Percentiles rank a stretch among this genome's conserved stretches.
Evolutionary conservation across 2,329 filamentous ascomycete species (phyloP).

Genomic region (Tolypocladium endophyticum): DNA sequence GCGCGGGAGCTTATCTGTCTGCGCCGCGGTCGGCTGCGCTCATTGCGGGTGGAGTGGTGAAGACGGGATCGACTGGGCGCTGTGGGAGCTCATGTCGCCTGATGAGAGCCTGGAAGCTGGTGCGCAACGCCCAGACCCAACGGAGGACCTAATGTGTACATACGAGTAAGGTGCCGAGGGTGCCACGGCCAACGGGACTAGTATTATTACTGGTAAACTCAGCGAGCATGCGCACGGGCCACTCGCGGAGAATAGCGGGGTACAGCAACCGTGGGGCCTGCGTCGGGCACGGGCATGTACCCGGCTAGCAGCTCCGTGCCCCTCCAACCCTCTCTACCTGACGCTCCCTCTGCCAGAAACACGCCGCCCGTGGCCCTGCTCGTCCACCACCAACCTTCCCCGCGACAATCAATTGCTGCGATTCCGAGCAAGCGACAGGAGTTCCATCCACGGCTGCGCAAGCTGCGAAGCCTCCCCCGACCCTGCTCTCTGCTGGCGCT

Average conservation of each 20-base stretch:
- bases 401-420: not conserved
- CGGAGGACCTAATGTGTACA: too few species aligned
- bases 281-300: not conserved
- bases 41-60: not conserved
- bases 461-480: not conserved
- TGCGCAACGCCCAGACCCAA: not conserved
- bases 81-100: not conserved
- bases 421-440: not conserved
- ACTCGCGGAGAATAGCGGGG: not conserved
- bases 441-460: not conserved
- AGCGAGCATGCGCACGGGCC: not conserved
- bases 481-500: not conserved
- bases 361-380: not conserved
- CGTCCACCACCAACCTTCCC: not conserved
- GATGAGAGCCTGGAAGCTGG: not conserved
- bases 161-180: too few species aligned
- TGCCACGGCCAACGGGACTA: too few species aligned
- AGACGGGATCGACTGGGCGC: not conserved
- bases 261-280: not conserved
- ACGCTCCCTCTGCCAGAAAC: not conserved
- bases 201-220: too few species aligned
- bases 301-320: not conserved
- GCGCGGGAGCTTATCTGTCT: not conserved
- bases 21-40: not conserved
- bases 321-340: not conserved